Evolutionary conservation across 1,284 basidiomycete species (phyloP).

Genomic region (Rhodotorula sp.): DNA sequence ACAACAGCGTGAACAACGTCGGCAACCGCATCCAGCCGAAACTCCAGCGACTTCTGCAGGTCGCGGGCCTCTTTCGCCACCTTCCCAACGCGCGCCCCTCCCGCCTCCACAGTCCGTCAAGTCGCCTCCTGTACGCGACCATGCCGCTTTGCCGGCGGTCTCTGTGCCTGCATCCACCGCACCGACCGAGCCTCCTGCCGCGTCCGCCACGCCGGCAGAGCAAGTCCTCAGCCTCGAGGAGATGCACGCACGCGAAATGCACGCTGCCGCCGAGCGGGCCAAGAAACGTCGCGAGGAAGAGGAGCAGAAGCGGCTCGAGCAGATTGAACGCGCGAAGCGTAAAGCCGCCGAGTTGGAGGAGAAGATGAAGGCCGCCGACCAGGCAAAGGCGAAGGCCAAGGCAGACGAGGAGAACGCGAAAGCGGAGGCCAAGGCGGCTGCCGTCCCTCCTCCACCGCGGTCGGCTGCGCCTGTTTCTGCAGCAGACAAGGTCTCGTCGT

Average conservation of each 20-base stretch:
- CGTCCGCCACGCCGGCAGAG: conserved; percentile 39
- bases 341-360: conserved; percentile 85
- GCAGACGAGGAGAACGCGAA: not conserved
- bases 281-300: conserved; percentile 68
- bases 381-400: conserved; percentile 1
- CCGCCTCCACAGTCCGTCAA: conserved; percentile 24
- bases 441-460: not conserved
- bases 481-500: conserved; percentile 15
- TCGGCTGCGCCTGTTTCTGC: not conserved
- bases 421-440: not conserved
- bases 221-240: conserved; percentile 61
- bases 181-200: not conserved
- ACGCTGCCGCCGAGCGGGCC: conserved; percentile 81
- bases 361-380: conserved; percentile 52
- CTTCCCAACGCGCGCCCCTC: conserved; percentile 40
- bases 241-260: conserved; percentile 78
- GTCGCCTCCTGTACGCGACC: not conserved
- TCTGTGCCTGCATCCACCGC: not conserved
- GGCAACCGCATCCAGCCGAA: conserved; percentile 3
- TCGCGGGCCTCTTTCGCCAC: conserved; percentile 47
- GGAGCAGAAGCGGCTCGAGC: conserved; percentile 78
- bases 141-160: not conserved
- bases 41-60: conserved; percentile 49
- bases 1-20: not conserved
- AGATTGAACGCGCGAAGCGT: conserved; percentile 74